Percentiles rank a stretch among this genome's conserved stretches.
phyloP scores from a whole-genome alignment of 345 rosid species.

The Acer negundo region DNA sequence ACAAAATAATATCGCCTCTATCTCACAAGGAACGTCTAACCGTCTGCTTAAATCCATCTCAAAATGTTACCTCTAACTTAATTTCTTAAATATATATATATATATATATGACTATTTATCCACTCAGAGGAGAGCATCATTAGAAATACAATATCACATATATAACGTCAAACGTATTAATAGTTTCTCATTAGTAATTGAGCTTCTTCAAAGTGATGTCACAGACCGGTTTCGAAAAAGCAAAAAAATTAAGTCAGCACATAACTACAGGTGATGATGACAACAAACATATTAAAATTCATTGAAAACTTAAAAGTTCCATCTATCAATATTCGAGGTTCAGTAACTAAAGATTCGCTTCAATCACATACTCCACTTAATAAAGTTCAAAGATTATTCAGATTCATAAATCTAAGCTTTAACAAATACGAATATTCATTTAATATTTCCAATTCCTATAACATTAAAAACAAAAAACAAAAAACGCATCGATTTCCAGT shows the following conservation, averaged over 20 bases:
- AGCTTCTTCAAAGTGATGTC: neutral
- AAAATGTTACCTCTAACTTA: neutral
- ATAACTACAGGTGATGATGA: neutral
- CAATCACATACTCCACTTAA: neutral
- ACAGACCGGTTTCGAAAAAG: neutral
- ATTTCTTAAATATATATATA: no score
- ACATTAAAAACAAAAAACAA: neutral
- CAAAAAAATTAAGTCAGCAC: conserved; percentile 6
- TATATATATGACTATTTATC: neutral
- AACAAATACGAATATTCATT: neutral
- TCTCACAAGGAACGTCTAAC: neutral
- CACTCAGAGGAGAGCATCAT: neutral
- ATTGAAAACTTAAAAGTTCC: neutral
- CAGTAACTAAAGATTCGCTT: neutral
- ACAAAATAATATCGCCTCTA: neutral
- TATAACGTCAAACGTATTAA: neutral
- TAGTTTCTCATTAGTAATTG: neutral
- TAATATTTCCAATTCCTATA: neutral
- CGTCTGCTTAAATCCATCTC: neutral
- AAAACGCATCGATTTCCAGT: neutral
- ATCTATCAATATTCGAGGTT: neutral
- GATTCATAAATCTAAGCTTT: neutral
- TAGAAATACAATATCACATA: neutral
- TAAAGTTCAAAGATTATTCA: neutral
- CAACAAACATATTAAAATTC: neutral